Evolutionary conservation across 441 rosid genomes (phyloP).

Genomic region (Erodium moschatum): DNA sequence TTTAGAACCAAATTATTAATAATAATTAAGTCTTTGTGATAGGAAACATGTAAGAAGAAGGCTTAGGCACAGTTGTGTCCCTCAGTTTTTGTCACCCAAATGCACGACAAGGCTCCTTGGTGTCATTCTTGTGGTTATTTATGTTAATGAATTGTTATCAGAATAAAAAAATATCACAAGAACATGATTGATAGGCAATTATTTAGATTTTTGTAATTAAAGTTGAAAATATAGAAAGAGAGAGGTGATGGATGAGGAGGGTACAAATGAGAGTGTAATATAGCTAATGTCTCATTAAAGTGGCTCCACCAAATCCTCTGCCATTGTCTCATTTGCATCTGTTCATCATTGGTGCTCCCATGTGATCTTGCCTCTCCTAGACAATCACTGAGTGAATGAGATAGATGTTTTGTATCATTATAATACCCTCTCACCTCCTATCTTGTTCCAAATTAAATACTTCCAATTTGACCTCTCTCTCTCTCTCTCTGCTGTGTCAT

Average conservation of each 20-base stretch:
- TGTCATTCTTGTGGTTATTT: constrained; percentile 31
- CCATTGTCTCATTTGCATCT: constrained; percentile 49
- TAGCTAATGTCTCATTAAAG: constrained; percentile 30
- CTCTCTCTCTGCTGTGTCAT: neutral
- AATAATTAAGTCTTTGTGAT: neutral
- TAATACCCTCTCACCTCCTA: neutral
- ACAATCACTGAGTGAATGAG: constrained; percentile 9
- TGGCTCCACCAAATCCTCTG: constrained; percentile 66
- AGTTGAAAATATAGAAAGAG: neutral
- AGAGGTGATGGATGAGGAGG: constrained; percentile 19
- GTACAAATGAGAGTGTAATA: constrained; percentile 23
- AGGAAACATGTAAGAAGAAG: constrained; percentile 15
- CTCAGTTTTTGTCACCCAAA: constrained; percentile 28
- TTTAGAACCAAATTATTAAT: neutral
- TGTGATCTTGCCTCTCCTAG: constrained; percentile 42
- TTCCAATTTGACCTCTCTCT: neutral
- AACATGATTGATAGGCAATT: constrained; percentile 10
- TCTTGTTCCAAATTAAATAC: neutral
- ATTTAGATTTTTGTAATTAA: neutral
- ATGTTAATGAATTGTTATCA: neutral
- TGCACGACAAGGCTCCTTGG: constrained; percentile 32
- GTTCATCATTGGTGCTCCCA: constrained; percentile 40
- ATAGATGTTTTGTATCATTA: constrained; percentile 7
- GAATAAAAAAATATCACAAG: neutral
- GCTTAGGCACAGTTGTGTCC: constrained; percentile 27